Percentiles rank a stretch among this genome's conserved stretches.
Evolutionary conservation across 352 stramenopile species (phyloP).

Genomic region (Thraustotheca clavata): DNA sequence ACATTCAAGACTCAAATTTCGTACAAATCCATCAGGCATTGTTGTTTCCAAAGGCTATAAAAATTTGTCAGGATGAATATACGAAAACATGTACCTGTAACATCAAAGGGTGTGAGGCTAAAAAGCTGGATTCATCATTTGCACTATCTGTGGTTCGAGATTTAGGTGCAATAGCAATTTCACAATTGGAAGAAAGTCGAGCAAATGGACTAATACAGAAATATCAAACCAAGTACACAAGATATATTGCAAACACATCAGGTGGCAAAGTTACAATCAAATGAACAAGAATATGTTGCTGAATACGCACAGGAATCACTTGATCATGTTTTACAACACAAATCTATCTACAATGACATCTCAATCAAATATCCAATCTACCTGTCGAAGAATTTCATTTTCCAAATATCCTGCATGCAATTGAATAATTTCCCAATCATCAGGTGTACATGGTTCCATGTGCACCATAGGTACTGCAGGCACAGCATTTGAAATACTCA

Average conservation of each 20-base stretch:
- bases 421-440: constrained; percentile 89
- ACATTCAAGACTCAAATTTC: neutral
- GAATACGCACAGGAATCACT: constrained; percentile 74
- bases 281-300: constrained; percentile 67
- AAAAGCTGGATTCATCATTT: constrained; percentile 47
- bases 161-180: constrained; percentile 72
- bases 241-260: constrained; percentile 43
- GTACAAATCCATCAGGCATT: neutral
- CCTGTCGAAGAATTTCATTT: constrained; percentile 72
- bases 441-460: constrained; percentile 72
- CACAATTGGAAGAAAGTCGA: constrained; percentile 52
- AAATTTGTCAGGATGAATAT: too few species aligned
- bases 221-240: neutral
- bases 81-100: constrained; percentile 42
- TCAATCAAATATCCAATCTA: constrained; percentile 23
- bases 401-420: constrained; percentile 77
- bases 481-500: constrained; percentile 64
- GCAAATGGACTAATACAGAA: constrained; percentile 42
- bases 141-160: constrained; percentile 36
- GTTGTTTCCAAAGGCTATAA: neutral
- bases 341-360: constrained; percentile 33
- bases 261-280: constrained; percentile 45
- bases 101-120: constrained; percentile 39
- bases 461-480: constrained; percentile 62
- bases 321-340: constrained; percentile 83